Base-by-base conservation (phyloP, 129 eudicot genomes). In the Artemisia annua region DNA sequence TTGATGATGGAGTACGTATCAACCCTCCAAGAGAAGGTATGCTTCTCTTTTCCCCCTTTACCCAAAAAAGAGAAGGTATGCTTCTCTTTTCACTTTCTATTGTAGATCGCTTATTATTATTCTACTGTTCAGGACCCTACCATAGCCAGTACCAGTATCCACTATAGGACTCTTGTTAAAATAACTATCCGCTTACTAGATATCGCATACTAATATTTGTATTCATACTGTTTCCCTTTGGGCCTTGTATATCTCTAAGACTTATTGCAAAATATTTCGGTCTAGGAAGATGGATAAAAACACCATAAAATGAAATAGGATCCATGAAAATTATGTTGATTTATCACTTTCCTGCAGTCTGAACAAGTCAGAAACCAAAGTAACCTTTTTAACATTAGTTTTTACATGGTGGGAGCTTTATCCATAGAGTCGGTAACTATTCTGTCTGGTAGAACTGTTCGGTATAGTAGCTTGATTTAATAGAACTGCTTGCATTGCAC, bases 1-100 rank as follows among this genome's bases (percentile, higher is more conserved):
- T 43, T 71, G 75, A 39, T 43, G 75, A 71, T 55, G 54, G 35
- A 70, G 19, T 2, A 56, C 50, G 7, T 55, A 70, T 19, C 66
- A 39, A 56, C 43, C 39, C 55, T 57, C 30, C 53, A n/a, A n/a
- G n/a, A n/a, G 32, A 16, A 70, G 75, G 75, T 56, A 56, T 18
- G 53, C 5, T 54, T 70, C 18, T 35, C 56, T 19, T 70, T 70
- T 5, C n/a, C n/a, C n/a, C n/a, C n/a, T n/a, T n/a, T n/a, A n/a
- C n/a, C n/a, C n/a, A n/a, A n/a, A n/a, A n/a, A 70, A 54, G 65
- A 35, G 30, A 16, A 70, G 75, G 75, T 55, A 70, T 17, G 52
- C 10, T 53, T 69, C 17, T 32, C 55, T 18, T 70, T 70, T 5
- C n/a, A n/a, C 19, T 26, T 54, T 55, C 30, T 44, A 5, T 10